Evolutionary conservation across 1,139 yeast species (phyloP).

Genomic region (Geotrichum restrictum): DNA sequence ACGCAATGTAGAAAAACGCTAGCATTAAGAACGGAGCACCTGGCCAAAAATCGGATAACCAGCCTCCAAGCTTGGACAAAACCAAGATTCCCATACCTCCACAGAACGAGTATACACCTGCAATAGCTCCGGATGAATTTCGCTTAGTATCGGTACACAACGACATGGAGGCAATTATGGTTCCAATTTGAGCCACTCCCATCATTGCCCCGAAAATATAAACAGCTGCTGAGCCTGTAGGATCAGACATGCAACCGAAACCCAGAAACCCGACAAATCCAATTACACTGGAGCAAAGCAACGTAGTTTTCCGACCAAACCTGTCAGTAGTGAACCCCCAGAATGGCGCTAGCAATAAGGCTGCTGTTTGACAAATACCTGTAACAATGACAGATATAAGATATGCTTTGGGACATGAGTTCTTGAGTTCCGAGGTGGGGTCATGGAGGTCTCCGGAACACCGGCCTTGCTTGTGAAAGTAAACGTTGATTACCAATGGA

Average conservation of each 20-base stretch:
- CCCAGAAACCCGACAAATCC: constrained; percentile 43
- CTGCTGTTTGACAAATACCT: constrained; percentile 59
- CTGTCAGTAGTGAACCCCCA: constrained; percentile 58
- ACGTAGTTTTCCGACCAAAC: constrained; percentile 44
- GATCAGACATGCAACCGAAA: constrained; percentile 35
- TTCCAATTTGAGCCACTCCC: constrained; percentile 57
- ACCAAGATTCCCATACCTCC: constrained; percentile 69
- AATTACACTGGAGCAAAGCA: constrained; percentile 39
- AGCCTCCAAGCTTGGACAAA: constrained; percentile 59
- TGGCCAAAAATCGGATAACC: constrained; percentile 54
- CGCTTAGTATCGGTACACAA: constrained; percentile 45
- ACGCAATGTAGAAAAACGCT: constrained; percentile 44
- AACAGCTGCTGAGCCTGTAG: constrained; percentile 37
- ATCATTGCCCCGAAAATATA: constrained; percentile 41
- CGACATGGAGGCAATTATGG: constrained; percentile 51
- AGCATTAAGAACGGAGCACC: constrained; percentile 59
- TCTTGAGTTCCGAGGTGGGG: constrained; percentile 27
- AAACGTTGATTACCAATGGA: constrained; percentile 59
- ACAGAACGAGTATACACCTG: constrained; percentile 62
- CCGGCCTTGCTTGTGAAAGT: constrained; percentile 40
- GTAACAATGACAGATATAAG: constrained; percentile 62
- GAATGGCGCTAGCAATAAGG: constrained; percentile 57
- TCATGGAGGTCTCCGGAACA: constrained; percentile 29
- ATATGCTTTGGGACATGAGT: constrained; percentile 59
- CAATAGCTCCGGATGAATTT: constrained; percentile 55